Evolutionary conservation across 75 land plant genomes (phyloP), one percentile per base, ranked within the genome.

Genomic region (Pinus tabuliformis): DNA sequence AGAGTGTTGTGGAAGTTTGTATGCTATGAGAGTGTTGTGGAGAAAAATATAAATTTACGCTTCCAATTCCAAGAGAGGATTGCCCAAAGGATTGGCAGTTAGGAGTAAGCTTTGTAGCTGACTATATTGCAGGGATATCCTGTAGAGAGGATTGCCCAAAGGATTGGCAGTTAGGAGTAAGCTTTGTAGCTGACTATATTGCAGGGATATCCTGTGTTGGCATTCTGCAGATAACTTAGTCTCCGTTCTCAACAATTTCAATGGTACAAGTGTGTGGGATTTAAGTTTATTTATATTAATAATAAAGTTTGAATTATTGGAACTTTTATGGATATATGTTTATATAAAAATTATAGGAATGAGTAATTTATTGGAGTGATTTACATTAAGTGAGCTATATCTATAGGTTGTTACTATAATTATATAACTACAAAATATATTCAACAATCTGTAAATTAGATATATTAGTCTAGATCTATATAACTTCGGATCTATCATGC

Each of bases 151-250:
- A 86, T 21, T 83, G 82, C 56, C 72, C 83, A 36, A 80, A 84
- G 75, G 68, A 57, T 30, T 64, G 77, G 14, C 86, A 86, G 56
- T 73, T 86, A 57, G 86, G 82, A 77, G 76, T 86, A 18, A 86
- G 88, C 39, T 86, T 86, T 77, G 82, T 78, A 6, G 88, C 83
- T 1, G 86, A 86, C 33, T 86, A 86, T 71, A 80, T 86, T 80
- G 82, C 82, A 28, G 88, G 88, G 7, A 64, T 83, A 11, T 73
- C 77, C 14, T 75, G 83, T 57, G 86, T 82, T 21, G 3, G 5
- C 88, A 86, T 56, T 83, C 86, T 12, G 88, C 88, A 37, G 86
- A 86, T 78, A 86, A 84, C 59, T 66, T 86, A 49, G 80, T 86
- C 14, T 86, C 88, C 11, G 62, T 84, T 26, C 58, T 86, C 4